These are phyloP conservation scores for Aspergillus sojae DNA, from an alignment of 2,329 filamentous ascomycete species.

Conservation along the genomic window DNA sequence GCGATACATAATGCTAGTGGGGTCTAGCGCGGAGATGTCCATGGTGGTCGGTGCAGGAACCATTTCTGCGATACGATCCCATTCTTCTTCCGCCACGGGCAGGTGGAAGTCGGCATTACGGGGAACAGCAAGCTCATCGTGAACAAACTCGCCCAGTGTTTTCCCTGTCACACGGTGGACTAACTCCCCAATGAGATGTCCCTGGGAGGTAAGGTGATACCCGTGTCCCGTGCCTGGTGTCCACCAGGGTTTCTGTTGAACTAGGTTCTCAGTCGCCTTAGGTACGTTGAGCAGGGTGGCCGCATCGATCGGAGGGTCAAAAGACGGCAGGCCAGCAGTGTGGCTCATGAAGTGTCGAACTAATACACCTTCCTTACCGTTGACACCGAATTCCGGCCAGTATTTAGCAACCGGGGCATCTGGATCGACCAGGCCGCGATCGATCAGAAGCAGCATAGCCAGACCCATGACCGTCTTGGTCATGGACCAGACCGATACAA, in stretches of 20 bases:
- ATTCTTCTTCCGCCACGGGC: slow-evolving; percentile 47
- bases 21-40: slow-evolving; percentile 16
- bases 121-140: slow-evolving; percentile 46
- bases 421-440: slow-evolving; percentile 42
- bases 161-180: slow-evolving; percentile 47
- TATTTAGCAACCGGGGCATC: slow-evolving; percentile 44
- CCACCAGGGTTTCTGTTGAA: slow-evolving; percentile 49
- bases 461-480: slow-evolving; percentile 45
- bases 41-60: slow-evolving; percentile 29
- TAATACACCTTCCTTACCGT: slow-evolving; percentile 45
- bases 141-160: slow-evolving; percentile 47
- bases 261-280: slow-evolving; percentile 37
- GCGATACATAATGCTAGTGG: slow-evolving; percentile 33
- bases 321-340: slow-evolving; percentile 39
- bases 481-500: slow-evolving; percentile 45
- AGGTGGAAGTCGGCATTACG: slow-evolving; percentile 52
- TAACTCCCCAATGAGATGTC: slow-evolving; percentile 49
- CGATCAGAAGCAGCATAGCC: slow-evolving; percentile 43
- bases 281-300: slow-evolving; percentile 36
- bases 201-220: slow-evolving; percentile 47
- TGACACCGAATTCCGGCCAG: slow-evolving; percentile 52
- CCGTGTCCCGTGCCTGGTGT: slow-evolving; percentile 46
- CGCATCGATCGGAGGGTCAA: slow-evolving; percentile 32
- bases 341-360: slow-evolving; percentile 48
- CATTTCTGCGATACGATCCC: slow-evolving; percentile 43